Evolutionary conservation across 2,329 filamentous ascomycete genomes (phyloP), one percentile per base, ranked within the genome.

Genomic region (Ampelomyces quisqualis): DNA sequence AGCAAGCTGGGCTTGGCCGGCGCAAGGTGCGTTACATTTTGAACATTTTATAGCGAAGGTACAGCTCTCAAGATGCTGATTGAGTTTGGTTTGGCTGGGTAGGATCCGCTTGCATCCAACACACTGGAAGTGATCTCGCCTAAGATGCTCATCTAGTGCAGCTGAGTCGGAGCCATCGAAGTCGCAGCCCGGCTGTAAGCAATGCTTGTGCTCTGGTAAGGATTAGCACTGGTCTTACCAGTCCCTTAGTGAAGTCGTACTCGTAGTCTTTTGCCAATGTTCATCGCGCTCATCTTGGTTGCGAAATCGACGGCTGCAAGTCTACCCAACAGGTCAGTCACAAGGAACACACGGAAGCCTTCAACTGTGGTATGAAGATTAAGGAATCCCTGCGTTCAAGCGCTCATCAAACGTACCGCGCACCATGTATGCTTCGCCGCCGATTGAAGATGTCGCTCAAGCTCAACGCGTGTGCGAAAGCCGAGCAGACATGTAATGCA

Each of bases 231-330:
- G 10, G 9, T 18, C 7, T 9, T 11, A 3, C 8, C 17, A 27
- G 5, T 2, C 2, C 13, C 17, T 13, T 7, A 8, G 10, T 8
- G 18, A n/a, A n/a, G n/a, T 18, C 13, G 51, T 45, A 62, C 58
- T 55, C 7, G 36, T 55, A 11, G 62, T 63, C 14, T 45, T 51
- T 11, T 32, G 43, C 64, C 64, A 67, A 32, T 67, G 64, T 34
- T 49, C 56, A 31, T 67, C 62, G 9, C 64, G 58, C 44, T 60
- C 54, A 7, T 57, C 47, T 28, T 67, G 62, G 13, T 50, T 62
- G 8, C 44, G 44, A 36, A 67, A 67, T 4, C 43, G 45, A 3
- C 52, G 53, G 21, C 57, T 40, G 34, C 64, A 67, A 1, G 57
- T 56, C 7, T 24, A 24, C 9, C n/a, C n/a, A 7, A n/a, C 22